A percentile compares a stretch with the other conserved stretches of the same genome.
Evolutionary conservation across 2,329 filamentous ascomycete species (phyloP).

Genomic region (Hypoxylon sp.): DNA sequence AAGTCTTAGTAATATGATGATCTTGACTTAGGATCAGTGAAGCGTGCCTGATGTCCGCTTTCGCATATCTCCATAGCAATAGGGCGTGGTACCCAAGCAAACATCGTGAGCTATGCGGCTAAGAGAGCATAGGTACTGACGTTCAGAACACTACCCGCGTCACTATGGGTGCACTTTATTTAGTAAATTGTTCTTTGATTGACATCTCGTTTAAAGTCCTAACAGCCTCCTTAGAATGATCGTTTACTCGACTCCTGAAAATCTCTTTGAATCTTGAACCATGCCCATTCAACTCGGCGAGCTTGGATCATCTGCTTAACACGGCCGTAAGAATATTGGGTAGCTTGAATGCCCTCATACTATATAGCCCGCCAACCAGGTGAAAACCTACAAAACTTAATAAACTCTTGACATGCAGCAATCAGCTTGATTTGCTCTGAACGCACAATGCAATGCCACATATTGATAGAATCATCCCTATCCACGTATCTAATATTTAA

Average conservation of each 20-base stretch:
- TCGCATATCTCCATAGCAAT: background rate
- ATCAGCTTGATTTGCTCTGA: constrained; percentile 48
- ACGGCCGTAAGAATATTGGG: background rate
- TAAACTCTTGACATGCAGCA: background rate
- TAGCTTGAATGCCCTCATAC: background rate
- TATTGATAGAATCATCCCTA: constrained; percentile 49
- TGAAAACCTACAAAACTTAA: too few relatives aligned
- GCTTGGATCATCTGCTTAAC: background rate
- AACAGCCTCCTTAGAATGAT: background rate
- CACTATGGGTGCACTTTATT: too few relatives aligned
- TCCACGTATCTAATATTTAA: constrained; percentile 47
- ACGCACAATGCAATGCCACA: constrained; percentile 50
- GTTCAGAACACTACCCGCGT: too few relatives aligned
- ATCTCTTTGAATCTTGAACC: background rate
- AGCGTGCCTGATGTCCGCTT: too few relatives aligned
- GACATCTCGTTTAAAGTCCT: too few relatives aligned
- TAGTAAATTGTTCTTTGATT: too few relatives aligned
- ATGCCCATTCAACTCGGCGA: background rate
- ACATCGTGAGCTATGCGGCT: background rate
- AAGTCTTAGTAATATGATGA: background rate
- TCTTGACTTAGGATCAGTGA: background rate
- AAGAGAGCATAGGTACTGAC: background rate
- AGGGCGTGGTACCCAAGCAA: constrained; percentile 5
- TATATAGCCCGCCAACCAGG: too few relatives aligned
- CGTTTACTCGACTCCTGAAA: too few relatives aligned